Evolutionary conservation across 495 filamentous ascomycete species (phyloP).

Genomic region (Tuber indicum): DNA sequence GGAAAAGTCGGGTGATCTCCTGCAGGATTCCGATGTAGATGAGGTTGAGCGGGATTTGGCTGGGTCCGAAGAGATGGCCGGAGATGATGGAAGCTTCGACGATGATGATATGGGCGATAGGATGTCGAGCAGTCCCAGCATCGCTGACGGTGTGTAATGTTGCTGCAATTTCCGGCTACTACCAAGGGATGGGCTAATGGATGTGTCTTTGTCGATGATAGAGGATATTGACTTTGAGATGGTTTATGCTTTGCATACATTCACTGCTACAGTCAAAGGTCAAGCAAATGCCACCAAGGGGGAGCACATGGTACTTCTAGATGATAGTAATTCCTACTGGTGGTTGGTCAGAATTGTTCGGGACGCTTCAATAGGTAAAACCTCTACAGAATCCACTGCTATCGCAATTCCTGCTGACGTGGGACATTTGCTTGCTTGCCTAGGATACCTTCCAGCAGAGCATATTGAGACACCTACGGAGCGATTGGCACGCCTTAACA

Average conservation of each 20-base stretch:
- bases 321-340: slow-evolving; percentile 99
- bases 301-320: slow-evolving; percentile 99
- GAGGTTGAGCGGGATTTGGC: slow-evolving; percentile 40
- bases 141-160: slow-evolving; percentile 90
- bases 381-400: background rate
- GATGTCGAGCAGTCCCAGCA: slow-evolving; percentile 95
- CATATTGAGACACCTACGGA: slow-evolving; percentile 99
- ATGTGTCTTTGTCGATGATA: slow-evolving; percentile 56
- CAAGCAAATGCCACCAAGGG: slow-evolving; percentile 98
- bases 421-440: slow-evolving; percentile 9
- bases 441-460: slow-evolving; percentile 92
- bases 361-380: slow-evolving; percentile 86
- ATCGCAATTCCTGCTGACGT: slow-evolving; percentile 3
- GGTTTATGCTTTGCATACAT: slow-evolving; percentile 96
- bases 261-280: slow-evolving; percentile 94
- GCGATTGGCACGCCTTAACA: slow-evolving; percentile 85
- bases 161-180: slow-evolving; percentile 56
- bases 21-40: slow-evolving; percentile 51
- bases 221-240: slow-evolving; percentile 99
- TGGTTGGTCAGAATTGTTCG: slow-evolving; percentile 97
- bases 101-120: slow-evolving; percentile 92
- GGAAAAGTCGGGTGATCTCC: slow-evolving; percentile 48
- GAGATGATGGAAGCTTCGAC: slow-evolving; percentile 61
- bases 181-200: slow-evolving; percentile 64
- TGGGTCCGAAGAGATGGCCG: slow-evolving; percentile 54